These are phyloP conservation scores for Oropetium thomaeum DNA, from an alignment of 176 grass and related monocot species.

Conservation along the genomic window DNA sequence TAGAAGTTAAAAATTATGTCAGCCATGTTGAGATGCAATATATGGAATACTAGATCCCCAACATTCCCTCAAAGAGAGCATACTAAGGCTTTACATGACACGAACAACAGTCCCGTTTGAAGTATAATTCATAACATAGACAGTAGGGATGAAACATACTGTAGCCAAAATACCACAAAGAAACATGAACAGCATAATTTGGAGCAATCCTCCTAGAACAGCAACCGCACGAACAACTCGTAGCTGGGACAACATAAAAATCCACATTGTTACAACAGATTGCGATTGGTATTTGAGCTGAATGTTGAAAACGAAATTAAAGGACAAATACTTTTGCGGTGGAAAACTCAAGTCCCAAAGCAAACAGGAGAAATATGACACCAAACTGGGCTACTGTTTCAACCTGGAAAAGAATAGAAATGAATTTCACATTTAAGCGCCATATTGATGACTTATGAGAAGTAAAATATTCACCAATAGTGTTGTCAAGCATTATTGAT, in stretches of 20 bases:
- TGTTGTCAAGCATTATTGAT: background rate
- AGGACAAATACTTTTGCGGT: slow-evolving; percentile 68
- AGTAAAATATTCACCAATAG: background rate
- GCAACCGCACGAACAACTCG: slow-evolving; percentile 92
- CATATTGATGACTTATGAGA: background rate
- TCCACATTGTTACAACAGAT: slow-evolving; percentile 7
- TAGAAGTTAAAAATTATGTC: background rate
- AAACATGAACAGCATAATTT: slow-evolving; percentile 97
- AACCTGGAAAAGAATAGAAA: slow-evolving; percentile 54
- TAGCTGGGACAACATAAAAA: slow-evolving; percentile 61
- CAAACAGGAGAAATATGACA: slow-evolving; percentile 99
- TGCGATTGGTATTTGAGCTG: background rate
- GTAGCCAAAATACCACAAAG: slow-evolving; percentile 95
- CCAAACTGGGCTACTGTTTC: slow-evolving; percentile 99
- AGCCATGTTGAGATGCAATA: background rate
- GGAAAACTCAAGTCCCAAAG: slow-evolving; percentile 95
- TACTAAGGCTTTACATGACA: background rate
- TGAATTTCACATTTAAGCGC: background rate
- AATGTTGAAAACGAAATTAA: slow-evolving; percentile 5
- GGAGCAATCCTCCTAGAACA: slow-evolving; percentile 90
- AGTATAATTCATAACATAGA: slow-evolving; percentile 28
- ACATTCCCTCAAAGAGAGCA: background rate
- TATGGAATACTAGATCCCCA: background rate
- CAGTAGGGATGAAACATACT: slow-evolving; percentile 48
- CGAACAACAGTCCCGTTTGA: background rate